These are phyloP conservation scores for Nemania diffusa DNA, from an alignment of 2,329 filamentous ascomycete genomes.

Conservation along the genomic window DNA sequence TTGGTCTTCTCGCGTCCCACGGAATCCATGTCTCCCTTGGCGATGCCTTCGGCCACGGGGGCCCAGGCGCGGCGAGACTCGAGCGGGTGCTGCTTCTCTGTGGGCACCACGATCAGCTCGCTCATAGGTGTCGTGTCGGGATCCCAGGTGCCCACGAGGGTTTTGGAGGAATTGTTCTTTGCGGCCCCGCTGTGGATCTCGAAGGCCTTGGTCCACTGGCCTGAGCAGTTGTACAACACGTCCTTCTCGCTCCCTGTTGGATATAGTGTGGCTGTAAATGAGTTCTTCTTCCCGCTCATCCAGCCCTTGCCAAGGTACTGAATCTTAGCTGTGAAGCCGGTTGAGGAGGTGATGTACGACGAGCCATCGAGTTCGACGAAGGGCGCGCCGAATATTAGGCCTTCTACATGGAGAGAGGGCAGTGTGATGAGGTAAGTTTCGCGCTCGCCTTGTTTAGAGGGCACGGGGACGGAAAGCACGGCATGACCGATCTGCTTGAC, in stretches of 20 bases:
- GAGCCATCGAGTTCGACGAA: conserved; percentile 61
- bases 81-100: conserved; percentile 79
- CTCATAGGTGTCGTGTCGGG: conserved; percentile 46
- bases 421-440: conserved; percentile 62
- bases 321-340: conserved; percentile 59
- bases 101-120: conserved; percentile 55
- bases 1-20: conserved; percentile 78
- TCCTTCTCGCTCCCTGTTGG: conserved; percentile 52
- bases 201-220: conserved; percentile 58
- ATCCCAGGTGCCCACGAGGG: conserved; percentile 53
- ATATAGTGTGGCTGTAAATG: conserved; percentile 57
- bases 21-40: conserved; percentile 77
- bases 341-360: conserved; percentile 58
- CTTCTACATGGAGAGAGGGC: conserved; percentile 60
- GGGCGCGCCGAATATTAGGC: conserved; percentile 58
- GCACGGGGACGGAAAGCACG: conserved; percentile 59
- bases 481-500: conserved; percentile 63
- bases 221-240: conserved; percentile 53
- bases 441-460: conserved; percentile 49
- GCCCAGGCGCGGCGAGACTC: conserved; percentile 85
- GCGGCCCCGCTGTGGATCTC: conserved; percentile 47
- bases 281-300: conserved; percentile 58
- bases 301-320: conserved; percentile 59
- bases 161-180: conserved; percentile 48
- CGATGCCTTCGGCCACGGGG: conserved; percentile 78